Evolutionary conservation across 192 early-diverging fungal species (phyloP).

Genomic region (Backusella sp.): DNA sequence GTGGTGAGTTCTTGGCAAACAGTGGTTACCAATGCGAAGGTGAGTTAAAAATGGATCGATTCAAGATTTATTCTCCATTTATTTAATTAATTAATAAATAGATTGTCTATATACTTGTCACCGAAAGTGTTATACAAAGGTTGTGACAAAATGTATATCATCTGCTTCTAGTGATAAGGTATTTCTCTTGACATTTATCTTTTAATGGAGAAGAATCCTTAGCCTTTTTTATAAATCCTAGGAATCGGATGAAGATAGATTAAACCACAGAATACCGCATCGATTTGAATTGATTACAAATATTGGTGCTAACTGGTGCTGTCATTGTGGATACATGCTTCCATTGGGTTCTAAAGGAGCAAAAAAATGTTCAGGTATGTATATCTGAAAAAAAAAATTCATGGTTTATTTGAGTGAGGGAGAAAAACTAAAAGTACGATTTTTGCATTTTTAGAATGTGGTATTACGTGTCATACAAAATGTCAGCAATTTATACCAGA

Average conservation of each 20-base stretch:
- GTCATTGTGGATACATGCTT: slow-evolving; percentile 97
- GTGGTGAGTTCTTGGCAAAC: slow-evolving; percentile 91
- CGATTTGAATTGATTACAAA: slow-evolving; percentile 86
- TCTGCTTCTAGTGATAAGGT: slow-evolving; percentile 58
- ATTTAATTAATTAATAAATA: slow-evolving; percentile 23
- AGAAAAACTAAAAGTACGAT: background rate
- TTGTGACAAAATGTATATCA: slow-evolving; percentile 90
- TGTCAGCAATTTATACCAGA: slow-evolving; percentile 89
- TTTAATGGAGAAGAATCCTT: background rate
- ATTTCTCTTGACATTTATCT: background rate
- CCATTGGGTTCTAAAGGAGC: slow-evolving; percentile 72
- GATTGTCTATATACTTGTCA: slow-evolving; percentile 96
- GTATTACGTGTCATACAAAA: slow-evolving; percentile 73
- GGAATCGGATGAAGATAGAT: slow-evolving; percentile 66
- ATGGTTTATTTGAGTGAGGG: background rate
- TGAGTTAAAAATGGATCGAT: slow-evolving; percentile 25
- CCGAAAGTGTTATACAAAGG: slow-evolving; percentile 80
- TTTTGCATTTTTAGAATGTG: slow-evolving; percentile 63
- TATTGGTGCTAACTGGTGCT: slow-evolving; percentile 92
- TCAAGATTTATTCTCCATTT: background rate
- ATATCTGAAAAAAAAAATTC: no score
- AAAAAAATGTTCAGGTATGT: slow-evolving; percentile 49
- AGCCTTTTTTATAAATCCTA: background rate
- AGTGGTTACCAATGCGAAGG: slow-evolving; percentile 92
- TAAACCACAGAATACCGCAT: slow-evolving; percentile 95